A percentile compares a stretch with the other conserved stretches of the same genome.
Conservation (phyloP, 2,329 filamentous ascomycete species). For the Massarina eburnea region DNA sequence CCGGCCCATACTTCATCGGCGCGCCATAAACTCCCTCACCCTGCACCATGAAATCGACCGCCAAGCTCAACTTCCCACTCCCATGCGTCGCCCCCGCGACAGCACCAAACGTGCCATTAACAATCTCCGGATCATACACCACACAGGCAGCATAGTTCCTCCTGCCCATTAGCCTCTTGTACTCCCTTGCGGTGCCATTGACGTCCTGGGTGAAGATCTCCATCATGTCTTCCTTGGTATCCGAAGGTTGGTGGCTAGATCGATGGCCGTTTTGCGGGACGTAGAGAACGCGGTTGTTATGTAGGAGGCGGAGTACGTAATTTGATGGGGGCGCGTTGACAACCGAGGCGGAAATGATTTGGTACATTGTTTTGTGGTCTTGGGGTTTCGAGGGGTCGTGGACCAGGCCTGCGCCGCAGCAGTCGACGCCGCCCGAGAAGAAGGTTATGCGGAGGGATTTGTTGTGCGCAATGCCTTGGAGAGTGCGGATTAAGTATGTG, state of each 20-base stretch:
- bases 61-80: constrained; percentile 69
- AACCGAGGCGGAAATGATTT: constrained; percentile 89
- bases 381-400: constrained; percentile 89
- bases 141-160: constrained; percentile 92
- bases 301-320: constrained; percentile 92
- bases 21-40: constrained; percentile 78
- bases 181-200: constrained; percentile 76
- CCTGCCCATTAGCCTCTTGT: constrained; percentile 89
- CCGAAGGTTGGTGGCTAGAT: constrained; percentile 68
- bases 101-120: constrained; percentile 52
- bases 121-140: constrained; percentile 86
- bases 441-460: constrained; percentile 97
- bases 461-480: constrained; percentile 93
- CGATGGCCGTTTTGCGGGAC: constrained; percentile 84
- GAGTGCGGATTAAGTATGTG: constrained; percentile 92
- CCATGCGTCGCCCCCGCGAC: constrained; percentile 43
- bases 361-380: constrained; percentile 99
- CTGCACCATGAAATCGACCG: constrained; percentile 96
- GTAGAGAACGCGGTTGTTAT: constrained; percentile 91
- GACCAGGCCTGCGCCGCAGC: constrained; percentile 86
- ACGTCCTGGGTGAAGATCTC: constrained; percentile 97
- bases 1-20: constrained; percentile 94
- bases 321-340: constrained; percentile 83
- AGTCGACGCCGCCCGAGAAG: constrained; percentile 88
- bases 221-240: constrained; percentile 99